phyloP scores from a whole-genome alignment of 2,329 filamentous ascomycete genomes.

The Coniochaeta pulveracea region DNA sequence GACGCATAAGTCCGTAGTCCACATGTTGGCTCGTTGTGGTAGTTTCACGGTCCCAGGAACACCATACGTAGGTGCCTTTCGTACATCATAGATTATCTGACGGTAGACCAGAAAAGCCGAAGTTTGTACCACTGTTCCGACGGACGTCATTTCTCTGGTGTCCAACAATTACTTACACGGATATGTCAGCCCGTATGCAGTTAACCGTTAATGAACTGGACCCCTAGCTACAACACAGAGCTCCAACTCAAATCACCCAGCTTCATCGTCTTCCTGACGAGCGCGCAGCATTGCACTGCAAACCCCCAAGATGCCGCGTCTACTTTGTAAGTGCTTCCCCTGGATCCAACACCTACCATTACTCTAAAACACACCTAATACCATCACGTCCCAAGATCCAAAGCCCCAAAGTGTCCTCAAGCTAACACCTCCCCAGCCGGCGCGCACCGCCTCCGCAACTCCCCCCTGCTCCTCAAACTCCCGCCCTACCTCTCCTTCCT shows the following conservation, averaged over 20 bases:
- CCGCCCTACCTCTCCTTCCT: slow-evolving; percentile 81
- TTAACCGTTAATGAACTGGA: slow-evolving; percentile 3
- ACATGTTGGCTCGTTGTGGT: too few species aligned
- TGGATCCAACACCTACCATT: neutral
- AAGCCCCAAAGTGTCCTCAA: slow-evolving; percentile 6
- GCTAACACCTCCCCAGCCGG: slow-evolving; percentile 31
- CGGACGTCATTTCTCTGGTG: too few species aligned
- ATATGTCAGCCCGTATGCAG: too few species aligned
- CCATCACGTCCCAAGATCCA: too few species aligned
- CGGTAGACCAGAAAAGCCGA: too few species aligned
- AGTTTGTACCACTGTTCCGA: too few species aligned
- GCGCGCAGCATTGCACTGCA: slow-evolving; percentile 3
- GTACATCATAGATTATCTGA: too few species aligned
- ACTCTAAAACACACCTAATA: neutral
- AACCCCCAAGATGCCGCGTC: slow-evolving; percentile 33
- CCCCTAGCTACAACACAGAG: neutral
- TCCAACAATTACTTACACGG: too few species aligned
- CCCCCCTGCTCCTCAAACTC: slow-evolving; percentile 70
- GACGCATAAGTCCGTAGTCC: too few species aligned
- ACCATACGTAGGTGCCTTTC: too few species aligned
- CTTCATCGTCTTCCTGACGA: neutral
- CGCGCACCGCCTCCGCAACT: slow-evolving; percentile 60
- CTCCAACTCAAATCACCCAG: neutral
- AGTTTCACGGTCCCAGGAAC: too few species aligned
- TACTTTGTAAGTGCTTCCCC: slow-evolving; percentile 32